Evolutionary conservation across 768 basidiomycete genomes (phyloP), one percentile per base, ranked within the genome.

Genomic region (Lepiota venenata): DNA sequence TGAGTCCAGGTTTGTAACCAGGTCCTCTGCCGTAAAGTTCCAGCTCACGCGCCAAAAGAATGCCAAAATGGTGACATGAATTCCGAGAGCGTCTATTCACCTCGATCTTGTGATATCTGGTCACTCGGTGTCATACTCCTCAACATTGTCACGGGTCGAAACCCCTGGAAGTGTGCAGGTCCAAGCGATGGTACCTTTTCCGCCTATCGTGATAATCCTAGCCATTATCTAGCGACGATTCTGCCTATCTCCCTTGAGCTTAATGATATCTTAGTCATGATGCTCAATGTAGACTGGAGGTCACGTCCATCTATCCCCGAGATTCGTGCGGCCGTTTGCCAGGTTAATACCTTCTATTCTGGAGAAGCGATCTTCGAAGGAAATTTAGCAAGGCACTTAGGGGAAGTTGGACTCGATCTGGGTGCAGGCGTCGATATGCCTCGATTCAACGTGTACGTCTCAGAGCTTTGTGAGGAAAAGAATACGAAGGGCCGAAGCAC

Each of bases 61-160:
- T 97, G 96, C 66, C 89, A 97, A 64, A 85, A 89, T 14, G 88
- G 86, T 48, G 76, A 76, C 52, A 81, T 80, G 58, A 79, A 81
- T 32, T 77, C 75, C 15, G 78, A 77, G 52, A 80, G 81, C 56
- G 74, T 81, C 4, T 99, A 99, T 71, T 88, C 88, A 7, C 92
- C 95, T 8, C 79, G 84, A 60, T 82, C 82, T 66, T 96, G 97
- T 69, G 96, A 99, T 68, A 81, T 98, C 59, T 99, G 96, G 96
- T 93, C 94, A 7, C 75, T 98, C 41, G 96, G 94, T 32, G 91
- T 99, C 63, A 91, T 99, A 57, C 85, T 99, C 36, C 84, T 98
- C 66, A 99, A 99, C 70, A 83, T 99, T 42, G 85, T 90, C 22
- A 97, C 93, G 20, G 93, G 93, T 4, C 83, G 96, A 29, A 98